Evolutionary conservation across 331 rosid species (phyloP), one percentile per base, ranked within the genome.

Genomic region (Malus hybrid): DNA sequence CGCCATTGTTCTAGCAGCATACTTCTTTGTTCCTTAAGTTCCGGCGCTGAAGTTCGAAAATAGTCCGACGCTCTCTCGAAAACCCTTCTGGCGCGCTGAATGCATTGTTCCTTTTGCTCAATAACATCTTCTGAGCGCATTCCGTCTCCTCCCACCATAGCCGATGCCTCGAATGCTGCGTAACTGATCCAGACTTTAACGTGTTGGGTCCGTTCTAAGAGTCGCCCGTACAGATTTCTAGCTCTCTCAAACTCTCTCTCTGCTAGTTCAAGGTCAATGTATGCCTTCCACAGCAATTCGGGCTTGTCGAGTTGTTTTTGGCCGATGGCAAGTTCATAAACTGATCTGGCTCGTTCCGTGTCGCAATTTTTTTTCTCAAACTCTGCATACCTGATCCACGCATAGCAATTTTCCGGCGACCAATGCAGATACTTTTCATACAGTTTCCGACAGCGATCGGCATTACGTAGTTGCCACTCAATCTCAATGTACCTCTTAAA

Each of bases 401-500:
- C 97, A 78, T 88, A 85, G 69, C 93, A 91, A 65, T 90, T 91
- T 55, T 91, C 96, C 12, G 93, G 93, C 0, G 91, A 71, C 96
- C 97, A 89, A 76, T 82, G 92, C 74, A 93, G 61, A 82, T 89
- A 91, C 78, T 90, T 91, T 59, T 89, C 93, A 82, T 88, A 91
- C 13, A 93, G 72, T 56, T 83, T 91, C 22, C 98, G 83, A 64
- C 93, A 87, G 18, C 94, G 85, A 67, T 89, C 94, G 44, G 85
- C 84, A 48, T 89, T 88, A 19, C 92, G 87, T 67, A 91, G 90
- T 33, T 91, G 96, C 80, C 90, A 79, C 72, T 93, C 98, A 77
- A 93, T 88, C 88, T 91, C 96, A 44, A 93, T 93, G 78, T 93
- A 93, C 79, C 86, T 91, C 80, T 91, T 88, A 75, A 93, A 93